Base-by-base conservation (phyloP, 2,329 filamentous ascomycete species). In the Alternaria sp. region DNA sequence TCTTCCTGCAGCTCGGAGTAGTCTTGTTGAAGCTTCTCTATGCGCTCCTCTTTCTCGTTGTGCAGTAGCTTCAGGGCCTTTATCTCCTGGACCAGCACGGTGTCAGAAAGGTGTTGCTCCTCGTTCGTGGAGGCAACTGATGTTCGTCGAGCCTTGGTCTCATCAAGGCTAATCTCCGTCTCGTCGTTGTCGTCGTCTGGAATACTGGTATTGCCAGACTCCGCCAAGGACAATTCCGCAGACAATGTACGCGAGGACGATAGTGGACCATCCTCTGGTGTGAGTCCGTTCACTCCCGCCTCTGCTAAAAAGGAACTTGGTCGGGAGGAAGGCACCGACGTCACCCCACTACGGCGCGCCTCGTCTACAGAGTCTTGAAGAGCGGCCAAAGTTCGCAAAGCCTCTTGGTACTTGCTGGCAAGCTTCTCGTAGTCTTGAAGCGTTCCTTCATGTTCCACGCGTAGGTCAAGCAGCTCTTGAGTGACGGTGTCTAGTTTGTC, bases 401-500 rank as follows among this genome's bases (percentile, higher is more conserved):
- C 91, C 71, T 96, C 90, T 71, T 97, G 92, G 69, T 99, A 99
- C 77, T 97, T 98, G 67, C 88, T 84, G 56, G 93, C 88, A 26
- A 99, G 88, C 44, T 88, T 80, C 63, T 96, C 91, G 69, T 89
- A 94, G 58, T 98, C 92, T 63, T 85, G 88, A 17, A 96, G 75
- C 0, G 92, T 94, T 8, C 85, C 83, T 75, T 98, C 94, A 70
- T 99, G 95, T 77, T 97, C 93, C 39, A 96, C 89, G 14, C 91
- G 90, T 51, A 99, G 85, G 69, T 95, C 92, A 56, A 97, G 86
- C 2, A 99, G 88, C 78, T 99, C 95, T 74, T 96, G 92, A 0
- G 90, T 95, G 39, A 98, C 90, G 37, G 84, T 89, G 71, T 98
- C 94, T 13, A 98, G 86, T 80, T 98, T 97, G 75, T 98, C 94